Evolutionary conservation across 2,329 filamentous ascomycete species (phyloP).

Genomic region (Raffaelea deltoideospora): DNA sequence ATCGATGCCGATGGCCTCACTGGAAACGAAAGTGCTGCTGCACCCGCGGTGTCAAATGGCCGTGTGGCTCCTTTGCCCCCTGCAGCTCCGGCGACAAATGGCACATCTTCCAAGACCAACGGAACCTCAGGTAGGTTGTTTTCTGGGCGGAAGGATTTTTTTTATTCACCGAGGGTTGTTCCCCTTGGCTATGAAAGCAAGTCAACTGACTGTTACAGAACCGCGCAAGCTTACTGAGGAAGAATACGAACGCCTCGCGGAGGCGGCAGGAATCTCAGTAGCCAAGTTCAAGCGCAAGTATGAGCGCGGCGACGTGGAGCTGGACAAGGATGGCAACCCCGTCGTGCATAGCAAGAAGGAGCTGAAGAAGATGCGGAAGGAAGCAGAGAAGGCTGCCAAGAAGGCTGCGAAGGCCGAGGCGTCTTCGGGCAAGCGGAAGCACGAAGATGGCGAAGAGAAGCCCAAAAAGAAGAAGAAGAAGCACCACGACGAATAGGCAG

Average conservation of each 20-base stretch:
- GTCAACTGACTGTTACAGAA: constrained; percentile 3
- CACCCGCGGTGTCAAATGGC: too few species aligned
- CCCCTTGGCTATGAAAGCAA: too few species aligned
- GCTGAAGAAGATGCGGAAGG: constrained; percentile 19
- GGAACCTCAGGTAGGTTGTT: constrained; percentile 2
- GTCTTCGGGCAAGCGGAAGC: constrained; percentile 46
- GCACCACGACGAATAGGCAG: constrained; percentile 8
- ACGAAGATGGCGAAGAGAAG: constrained; percentile 50
- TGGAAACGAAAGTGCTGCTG: constrained; percentile 47
- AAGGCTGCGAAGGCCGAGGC: constrained; percentile 19
- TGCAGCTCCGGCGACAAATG: constrained; percentile 3
- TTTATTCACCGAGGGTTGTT: neutral
- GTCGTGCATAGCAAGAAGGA: constrained; percentile 41
- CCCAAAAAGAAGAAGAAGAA: constrained; percentile 36
- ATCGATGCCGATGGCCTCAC: constrained; percentile 75
- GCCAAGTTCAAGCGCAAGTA: constrained; percentile 68
- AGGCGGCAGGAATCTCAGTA: constrained; percentile 52
- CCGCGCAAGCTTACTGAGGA: constrained; percentile 33
- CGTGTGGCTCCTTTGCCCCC: too few species aligned
- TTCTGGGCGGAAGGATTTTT: neutral
- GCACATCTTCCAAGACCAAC: constrained; percentile 1
- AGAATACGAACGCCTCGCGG: constrained; percentile 45
- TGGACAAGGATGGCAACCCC: constrained; percentile 49
- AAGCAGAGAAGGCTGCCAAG: constrained; percentile 13
- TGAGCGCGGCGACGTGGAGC: constrained; percentile 57